phyloP scores from a whole-genome alignment of 331 rosid genomes.

The Rhamnella rubrinervis region DNA sequence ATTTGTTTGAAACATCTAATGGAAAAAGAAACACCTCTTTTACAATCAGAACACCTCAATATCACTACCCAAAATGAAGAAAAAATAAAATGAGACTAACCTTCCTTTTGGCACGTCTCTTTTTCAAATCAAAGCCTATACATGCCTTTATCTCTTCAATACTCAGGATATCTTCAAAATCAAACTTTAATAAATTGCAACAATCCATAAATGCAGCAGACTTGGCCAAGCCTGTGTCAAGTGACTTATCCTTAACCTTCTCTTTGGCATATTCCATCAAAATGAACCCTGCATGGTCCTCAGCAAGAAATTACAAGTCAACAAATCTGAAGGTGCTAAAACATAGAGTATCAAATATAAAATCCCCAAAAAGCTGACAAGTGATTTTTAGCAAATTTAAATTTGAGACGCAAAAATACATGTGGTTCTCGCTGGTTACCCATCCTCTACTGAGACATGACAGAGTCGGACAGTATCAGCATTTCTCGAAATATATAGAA shows the following conservation, averaged over 20 bases:
- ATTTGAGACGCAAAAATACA: too few relatives aligned
- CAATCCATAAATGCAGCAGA: conserved; percentile 36
- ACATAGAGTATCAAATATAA: neutral
- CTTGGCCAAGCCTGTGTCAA: conserved; percentile 16
- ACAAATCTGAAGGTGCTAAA: conserved; percentile 2
- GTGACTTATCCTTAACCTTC: conserved; percentile 38
- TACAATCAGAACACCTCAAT: neutral
- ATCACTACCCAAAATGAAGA: neutral
- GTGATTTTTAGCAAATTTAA: too few relatives aligned
- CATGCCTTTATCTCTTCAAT: conserved; percentile 49
- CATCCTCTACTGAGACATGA: too few relatives aligned
- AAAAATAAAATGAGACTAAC: conserved; percentile 14
- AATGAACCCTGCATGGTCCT: conserved; percentile 45
- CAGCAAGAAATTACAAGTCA: conserved; percentile 17
- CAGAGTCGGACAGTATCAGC: too few relatives aligned
- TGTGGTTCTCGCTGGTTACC: too few relatives aligned
- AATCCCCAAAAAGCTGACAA: neutral
- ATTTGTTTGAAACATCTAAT: neutral
- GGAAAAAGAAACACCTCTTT: neutral
- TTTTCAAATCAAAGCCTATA: conserved; percentile 36
- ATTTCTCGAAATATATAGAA: too few relatives aligned
- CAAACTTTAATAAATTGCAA: conserved; percentile 47
- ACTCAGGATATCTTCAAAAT: conserved; percentile 31
- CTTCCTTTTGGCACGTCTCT: conserved; percentile 31
- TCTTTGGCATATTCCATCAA: conserved; percentile 58